These are phyloP conservation scores for Selaginella moellendorffii DNA, from an alignment of 75 land plant species.

Conservation along the genomic window DNA sequence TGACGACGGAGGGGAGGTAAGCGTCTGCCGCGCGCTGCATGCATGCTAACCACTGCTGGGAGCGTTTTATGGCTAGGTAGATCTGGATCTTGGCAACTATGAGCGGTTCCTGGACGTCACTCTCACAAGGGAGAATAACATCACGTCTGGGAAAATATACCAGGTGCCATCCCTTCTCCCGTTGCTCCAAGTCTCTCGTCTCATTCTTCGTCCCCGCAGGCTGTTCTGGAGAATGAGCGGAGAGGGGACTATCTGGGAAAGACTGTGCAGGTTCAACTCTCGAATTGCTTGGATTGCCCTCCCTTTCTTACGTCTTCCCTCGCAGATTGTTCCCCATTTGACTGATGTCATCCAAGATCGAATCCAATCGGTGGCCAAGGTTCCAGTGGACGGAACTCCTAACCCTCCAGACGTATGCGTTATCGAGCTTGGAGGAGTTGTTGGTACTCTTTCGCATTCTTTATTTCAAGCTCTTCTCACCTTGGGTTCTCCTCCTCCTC, in stretches of 20 bases:
- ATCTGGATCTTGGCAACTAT: conserved; percentile 87
- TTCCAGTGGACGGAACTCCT: conserved; percentile 78
- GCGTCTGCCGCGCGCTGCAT: not conserved
- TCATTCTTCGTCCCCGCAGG: conserved; percentile 23
- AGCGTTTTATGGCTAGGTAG: conserved; percentile 38
- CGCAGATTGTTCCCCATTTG: conserved; percentile 75
- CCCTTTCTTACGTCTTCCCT: not conserved
- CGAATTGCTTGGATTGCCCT: not conserved
- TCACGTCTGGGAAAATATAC: conserved; percentile 88
- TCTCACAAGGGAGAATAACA: conserved; percentile 72
- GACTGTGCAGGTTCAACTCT: conserved; percentile 62
- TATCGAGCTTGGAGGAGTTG: conserved; percentile 80
- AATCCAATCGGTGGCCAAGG: conserved; percentile 55
- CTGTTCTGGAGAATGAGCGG: conserved; percentile 74
- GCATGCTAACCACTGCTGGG: no score
- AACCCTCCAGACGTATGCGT: conserved; percentile 85
- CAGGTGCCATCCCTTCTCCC: conserved; percentile 32
- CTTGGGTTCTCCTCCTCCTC: no score
- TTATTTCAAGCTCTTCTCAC: no score
- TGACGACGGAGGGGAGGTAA: conserved; percentile 94
- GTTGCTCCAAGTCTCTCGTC: not conserved
- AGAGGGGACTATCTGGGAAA: conserved; percentile 85
- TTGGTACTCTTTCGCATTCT: no score
- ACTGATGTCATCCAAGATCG: conserved; percentile 73
- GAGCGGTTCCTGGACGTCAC: conserved; percentile 82